These are phyloP conservation scores for Termitomyces sp. DNA, from an alignment of 768 basidiomycete genomes.

Conservation along the genomic window DNA sequence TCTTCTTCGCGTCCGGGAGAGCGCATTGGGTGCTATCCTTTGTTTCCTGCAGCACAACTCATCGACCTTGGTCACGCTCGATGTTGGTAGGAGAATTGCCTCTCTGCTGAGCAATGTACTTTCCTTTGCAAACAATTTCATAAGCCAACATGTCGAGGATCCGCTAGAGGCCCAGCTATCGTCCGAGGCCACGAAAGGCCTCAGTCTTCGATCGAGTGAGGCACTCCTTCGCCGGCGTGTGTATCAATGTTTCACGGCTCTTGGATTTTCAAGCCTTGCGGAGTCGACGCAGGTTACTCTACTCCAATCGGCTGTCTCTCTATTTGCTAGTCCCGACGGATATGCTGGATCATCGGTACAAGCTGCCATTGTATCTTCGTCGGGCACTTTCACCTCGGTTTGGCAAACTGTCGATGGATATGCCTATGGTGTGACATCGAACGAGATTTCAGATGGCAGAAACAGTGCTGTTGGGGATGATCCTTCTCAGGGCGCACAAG, in stretches of 20 bases:
- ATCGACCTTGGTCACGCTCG: conserved; percentile 75
- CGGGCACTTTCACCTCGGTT: conserved; percentile 78
- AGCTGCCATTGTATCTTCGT: conserved; percentile 84
- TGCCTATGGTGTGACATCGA: conserved; percentile 83
- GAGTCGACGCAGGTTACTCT: conserved; percentile 80
- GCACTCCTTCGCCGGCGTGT: conserved; percentile 79
- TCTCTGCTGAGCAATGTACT: conserved; percentile 87
- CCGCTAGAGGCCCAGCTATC: conserved; percentile 37
- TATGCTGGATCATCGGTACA: conserved; percentile 84
- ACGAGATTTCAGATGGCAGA: conserved; percentile 49
- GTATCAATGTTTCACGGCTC: conserved; percentile 83
- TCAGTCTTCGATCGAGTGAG: conserved; percentile 75
- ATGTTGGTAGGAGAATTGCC: conserved; percentile 85
- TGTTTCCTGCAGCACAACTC: conserved; percentile 84
- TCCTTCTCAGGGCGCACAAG: conserved; percentile 30
- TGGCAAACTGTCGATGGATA: conserved; percentile 90
- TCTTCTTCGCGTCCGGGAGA: conserved; percentile 86
- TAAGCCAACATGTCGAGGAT: conserved; percentile 69
- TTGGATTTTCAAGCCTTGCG: conserved; percentile 76
- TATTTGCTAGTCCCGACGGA: conserved; percentile 86
- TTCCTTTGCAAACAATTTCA: conserved; percentile 84
- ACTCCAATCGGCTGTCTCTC: conserved; percentile 73
- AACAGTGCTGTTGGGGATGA: conserved; percentile 30
- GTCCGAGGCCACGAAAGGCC: conserved; percentile 31
- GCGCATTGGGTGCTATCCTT: conserved; percentile 83